Conservation (phyloP, 345 rosid species). For the Leavenworthia alabamica region DNA sequence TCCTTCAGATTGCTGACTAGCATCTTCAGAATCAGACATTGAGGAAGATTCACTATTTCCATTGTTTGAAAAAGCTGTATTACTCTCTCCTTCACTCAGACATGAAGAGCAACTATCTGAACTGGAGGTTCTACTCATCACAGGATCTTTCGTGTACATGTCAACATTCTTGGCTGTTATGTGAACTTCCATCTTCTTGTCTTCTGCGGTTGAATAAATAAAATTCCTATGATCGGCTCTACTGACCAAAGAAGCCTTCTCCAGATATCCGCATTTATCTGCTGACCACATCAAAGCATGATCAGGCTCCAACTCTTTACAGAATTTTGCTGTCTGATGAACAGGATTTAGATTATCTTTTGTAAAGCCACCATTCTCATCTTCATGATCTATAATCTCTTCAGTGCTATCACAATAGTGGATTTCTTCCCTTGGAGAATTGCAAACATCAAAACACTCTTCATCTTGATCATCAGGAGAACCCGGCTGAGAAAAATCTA, state of each 20-base stretch:
- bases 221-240: no score
- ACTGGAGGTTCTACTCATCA: slow-evolving; percentile 48
- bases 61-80: slow-evolving; percentile 57
- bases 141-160: slow-evolving; percentile 37
- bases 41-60: slow-evolving; percentile 71
- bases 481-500: slow-evolving; percentile 42
- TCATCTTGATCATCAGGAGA: slow-evolving; percentile 47
- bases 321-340: slow-evolving; percentile 46
- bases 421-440: slow-evolving; percentile 34
- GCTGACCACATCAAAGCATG: slow-evolving; percentile 60
- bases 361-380: slow-evolving; percentile 44
- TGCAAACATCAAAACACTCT: slow-evolving; percentile 29
- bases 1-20: slow-evolving; percentile 59
- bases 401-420: slow-evolving; percentile 37
- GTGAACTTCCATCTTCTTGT: no score
- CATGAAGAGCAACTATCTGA: slow-evolving; percentile 90
- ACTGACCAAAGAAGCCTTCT: slow-evolving; percentile 37
- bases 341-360: slow-evolving; percentile 51
- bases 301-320: slow-evolving; percentile 54
- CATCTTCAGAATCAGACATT: slow-evolving; percentile 86
- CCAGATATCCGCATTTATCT: slow-evolving; percentile 48
- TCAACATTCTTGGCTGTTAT: no score
- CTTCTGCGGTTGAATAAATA: no score
- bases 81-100: slow-evolving; percentile 83
- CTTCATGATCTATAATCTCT: slow-evolving; percentile 34